Conservation (phyloP, 2,329 filamentous ascomycete species). For the Beauveria sp. region DNA sequence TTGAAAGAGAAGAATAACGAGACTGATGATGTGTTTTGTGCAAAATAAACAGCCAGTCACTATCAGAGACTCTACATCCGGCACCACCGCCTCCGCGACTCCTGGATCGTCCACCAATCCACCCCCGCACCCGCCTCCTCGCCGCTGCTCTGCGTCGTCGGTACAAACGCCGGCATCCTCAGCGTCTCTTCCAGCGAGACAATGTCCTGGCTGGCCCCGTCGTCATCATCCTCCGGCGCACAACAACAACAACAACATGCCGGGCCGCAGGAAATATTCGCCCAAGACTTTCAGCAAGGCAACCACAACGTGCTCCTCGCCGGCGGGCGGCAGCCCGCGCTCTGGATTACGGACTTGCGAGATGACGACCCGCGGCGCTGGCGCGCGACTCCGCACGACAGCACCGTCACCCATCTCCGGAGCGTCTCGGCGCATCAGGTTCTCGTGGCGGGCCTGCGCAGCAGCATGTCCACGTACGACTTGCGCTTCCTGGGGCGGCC, state of each 20-base stretch:
- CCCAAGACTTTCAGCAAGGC: slow-evolving; percentile 37
- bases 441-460: slow-evolving; percentile 43
- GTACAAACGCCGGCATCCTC: slow-evolving; percentile 40
- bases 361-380: slow-evolving; percentile 21
- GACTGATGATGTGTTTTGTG: neutral
- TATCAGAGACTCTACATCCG: slow-evolving; percentile 25
- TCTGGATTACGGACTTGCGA: slow-evolving; percentile 41
- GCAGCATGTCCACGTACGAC: slow-evolving; percentile 49
- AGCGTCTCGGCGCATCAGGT: slow-evolving; percentile 42
- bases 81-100: slow-evolving; percentile 18
- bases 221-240: neutral
- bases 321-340: slow-evolving; percentile 39
- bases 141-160: slow-evolving; percentile 35
- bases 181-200: slow-evolving; percentile 24
- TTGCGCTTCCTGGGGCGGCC: slow-evolving; percentile 32
- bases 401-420: slow-evolving; percentile 41
- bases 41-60: slow-evolving; percentile 19
- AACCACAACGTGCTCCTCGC: slow-evolving; percentile 40
- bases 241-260: slow-evolving; percentile 5
- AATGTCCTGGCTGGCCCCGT: slow-evolving; percentile 27
- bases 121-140: slow-evolving; percentile 34
- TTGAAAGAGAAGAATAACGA: neutral
- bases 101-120: slow-evolving; percentile 32
- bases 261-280: slow-evolving; percentile 33
- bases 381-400: slow-evolving; percentile 28